Base-by-base conservation (phyloP, 768 basidiomycete species). In the Phylloporus rhodoxanthus region DNA sequence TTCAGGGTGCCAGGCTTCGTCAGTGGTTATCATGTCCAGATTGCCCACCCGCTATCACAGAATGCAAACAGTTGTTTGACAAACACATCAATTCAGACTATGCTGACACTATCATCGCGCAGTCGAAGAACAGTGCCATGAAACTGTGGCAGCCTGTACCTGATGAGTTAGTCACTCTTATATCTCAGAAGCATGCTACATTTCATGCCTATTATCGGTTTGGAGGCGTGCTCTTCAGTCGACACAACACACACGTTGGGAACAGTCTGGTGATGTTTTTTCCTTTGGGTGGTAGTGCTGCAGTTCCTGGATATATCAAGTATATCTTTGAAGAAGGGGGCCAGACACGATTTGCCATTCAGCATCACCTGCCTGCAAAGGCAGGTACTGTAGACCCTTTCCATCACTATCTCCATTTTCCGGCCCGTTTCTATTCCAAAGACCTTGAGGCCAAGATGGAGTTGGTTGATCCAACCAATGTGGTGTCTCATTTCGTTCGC, bases 1-100 rank as follows among this genome's bases (percentile, higher is more conserved):
- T 72, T 1, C 72, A 70, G 14, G 56, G 66, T 0, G 57, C 62
- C 38, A 17, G 17, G n/a, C 36, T 37, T 61, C 60, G 2, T 74
- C 69, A 72, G 72, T 2, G 4, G 36, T 8, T 37, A 8, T 7
- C 36, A 19, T 8, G 19, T 10, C 10, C 17, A 2, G 17, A 37
- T 37, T 19, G 19, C 19, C 19, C 19, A 2, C 36, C 17, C 2
- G 17, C 17, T 8, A 19, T 37, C 36, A 20, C 3, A n/a, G 17
- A 37, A 8, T 37, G 36, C 10, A 1, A 8, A 10, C 1, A 15
- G 5, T 11, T 37, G 3, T 20, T 37, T 8, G 4, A 37, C 17
- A 37, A 37, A 37, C 9, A 37, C 19, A 20, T 38, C 10, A 48
- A 3, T 1, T 17, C 30, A 10, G 14, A 6, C 21, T 23, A 3